Evolutionary conservation across 495 filamentous ascomycete genomes (phyloP), one percentile per base, ranked within the genome.

Genomic region (Penicillium simplicissimum): DNA sequence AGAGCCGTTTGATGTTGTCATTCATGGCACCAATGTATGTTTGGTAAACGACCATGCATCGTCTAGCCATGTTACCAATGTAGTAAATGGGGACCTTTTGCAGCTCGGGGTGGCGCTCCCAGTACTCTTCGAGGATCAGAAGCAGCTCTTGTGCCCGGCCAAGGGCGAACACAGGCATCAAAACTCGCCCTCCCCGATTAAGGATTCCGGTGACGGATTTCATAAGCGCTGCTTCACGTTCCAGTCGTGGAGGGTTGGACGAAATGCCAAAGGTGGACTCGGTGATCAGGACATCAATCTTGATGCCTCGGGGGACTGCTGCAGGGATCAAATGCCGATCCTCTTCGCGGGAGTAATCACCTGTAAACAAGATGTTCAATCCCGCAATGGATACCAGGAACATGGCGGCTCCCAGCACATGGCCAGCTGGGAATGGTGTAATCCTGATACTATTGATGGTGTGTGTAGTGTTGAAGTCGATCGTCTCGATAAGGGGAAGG

Each of bases 31-130:
- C 89, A 60, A 97, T 90, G 69, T 97, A 98, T 1, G 95, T 98
- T 74, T 97, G 94, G 69, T 98, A 98, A 7, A 98, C 93, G 17
- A 96, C 85, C 95, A 98, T 98, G 71, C 95, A 98, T 73, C 96
- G 95, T 63, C 94, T 80, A 1, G 95, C 95, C 51, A 97, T 83
- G 69, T 94, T 96, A 61, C 89, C 92, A 52, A 95, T 95, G 74
- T 97, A 98, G 79, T 97, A 98, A 56, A 98, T 98, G 17, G 95
- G 95, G 19, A 89, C 87, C 60, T 90, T 91, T 64, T 96, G 94
- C 66, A 87, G 89, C 68, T 97, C 91, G 0, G 84, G 77, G 68
- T 98, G 93, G 38, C 88, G 87, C 49, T 84, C 84, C 95, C 95
- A 98, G 76, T 96, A 98, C 72, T 98, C 95, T 63, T 98, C 95